A percentile compares a stretch with the other conserved stretches of the same genome.
Conservation (phyloP, 495 filamentous ascomycete species). For the Hyaloscypha finlandica region DNA sequence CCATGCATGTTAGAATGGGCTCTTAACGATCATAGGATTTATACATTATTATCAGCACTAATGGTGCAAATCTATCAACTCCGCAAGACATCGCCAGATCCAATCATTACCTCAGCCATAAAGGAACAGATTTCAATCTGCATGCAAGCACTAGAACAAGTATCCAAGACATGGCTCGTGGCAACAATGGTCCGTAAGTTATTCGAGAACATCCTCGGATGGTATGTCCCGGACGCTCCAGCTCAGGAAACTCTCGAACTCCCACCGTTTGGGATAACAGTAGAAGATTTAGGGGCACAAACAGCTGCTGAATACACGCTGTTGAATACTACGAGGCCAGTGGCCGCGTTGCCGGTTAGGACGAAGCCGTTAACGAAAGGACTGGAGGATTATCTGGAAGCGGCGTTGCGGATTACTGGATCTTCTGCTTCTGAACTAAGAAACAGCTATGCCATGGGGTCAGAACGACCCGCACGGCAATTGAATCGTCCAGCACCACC, state of each 20-base stretch:
- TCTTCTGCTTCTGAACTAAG: background rate
- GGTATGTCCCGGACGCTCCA: background rate
- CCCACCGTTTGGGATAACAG: background rate
- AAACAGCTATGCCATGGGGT: too few species aligned
- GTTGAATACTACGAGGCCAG: background rate
- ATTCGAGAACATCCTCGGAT: constrained; percentile 4
- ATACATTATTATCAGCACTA: constrained; percentile 13
- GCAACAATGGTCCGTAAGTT: constrained; percentile 11
- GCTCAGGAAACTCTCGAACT: background rate
- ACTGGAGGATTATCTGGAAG: background rate
- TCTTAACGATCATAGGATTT: constrained; percentile 1
- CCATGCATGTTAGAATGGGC: background rate
- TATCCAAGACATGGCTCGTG: constrained; percentile 15
- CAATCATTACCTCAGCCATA: background rate
- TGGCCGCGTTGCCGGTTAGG: background rate
- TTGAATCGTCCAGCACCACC: background rate
- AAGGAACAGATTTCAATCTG: constrained; percentile 2
- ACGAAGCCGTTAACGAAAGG: background rate
- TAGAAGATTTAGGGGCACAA: background rate
- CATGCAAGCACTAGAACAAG: constrained; percentile 13
- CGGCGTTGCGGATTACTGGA: background rate
- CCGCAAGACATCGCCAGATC: background rate
- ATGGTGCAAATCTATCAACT: constrained; percentile 19
- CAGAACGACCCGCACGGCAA: too few species aligned
- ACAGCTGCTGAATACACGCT: background rate